Evolutionary conservation across 2,329 filamentous ascomycete genomes (phyloP).

Genomic region (Corynespora cassiicola): DNA sequence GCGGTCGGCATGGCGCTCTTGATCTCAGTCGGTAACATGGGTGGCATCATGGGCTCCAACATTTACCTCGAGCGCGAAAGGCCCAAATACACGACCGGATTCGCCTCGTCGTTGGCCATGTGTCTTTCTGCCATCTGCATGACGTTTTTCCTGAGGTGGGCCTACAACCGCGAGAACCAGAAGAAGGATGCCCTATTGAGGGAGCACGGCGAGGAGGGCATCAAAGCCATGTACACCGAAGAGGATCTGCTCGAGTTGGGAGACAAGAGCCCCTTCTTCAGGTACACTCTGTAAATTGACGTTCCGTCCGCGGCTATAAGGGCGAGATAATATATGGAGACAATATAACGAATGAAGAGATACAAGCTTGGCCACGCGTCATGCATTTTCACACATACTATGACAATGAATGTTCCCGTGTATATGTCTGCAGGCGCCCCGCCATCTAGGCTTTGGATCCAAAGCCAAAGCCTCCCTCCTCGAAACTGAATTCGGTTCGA

Average conservation of each 20-base stretch:
- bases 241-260: conserved; percentile 50
- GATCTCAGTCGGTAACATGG: conserved; percentile 56
- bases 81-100: conserved; percentile 59
- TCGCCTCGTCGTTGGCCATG: conserved; percentile 55
- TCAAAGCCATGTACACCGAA: conserved; percentile 46
- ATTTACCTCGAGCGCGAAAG: conserved; percentile 57
- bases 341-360: no score
- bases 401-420: no score
- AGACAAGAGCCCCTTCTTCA: conserved; percentile 51
- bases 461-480: no score
- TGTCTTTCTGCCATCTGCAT: conserved; percentile 54
- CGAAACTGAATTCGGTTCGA: no score
- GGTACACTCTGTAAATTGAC: conserved; percentile 44
- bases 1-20: conserved; percentile 59
- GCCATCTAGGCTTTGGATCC: no score
- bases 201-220: conserved; percentile 38
- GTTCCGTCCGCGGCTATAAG: no score
- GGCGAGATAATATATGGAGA: no score
- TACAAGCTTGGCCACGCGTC: no score
- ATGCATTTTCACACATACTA: no score
- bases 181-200: conserved; percentile 31
- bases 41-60: conserved; percentile 52
- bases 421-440: no score
- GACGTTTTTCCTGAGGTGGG: conserved; percentile 51
- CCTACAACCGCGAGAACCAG: conserved; percentile 45